Percentiles rank a stretch among this genome's conserved stretches.
phyloP scores from a whole-genome alignment of 192 early-diverging fungal genomes.

The Coemansia sp. region DNA sequence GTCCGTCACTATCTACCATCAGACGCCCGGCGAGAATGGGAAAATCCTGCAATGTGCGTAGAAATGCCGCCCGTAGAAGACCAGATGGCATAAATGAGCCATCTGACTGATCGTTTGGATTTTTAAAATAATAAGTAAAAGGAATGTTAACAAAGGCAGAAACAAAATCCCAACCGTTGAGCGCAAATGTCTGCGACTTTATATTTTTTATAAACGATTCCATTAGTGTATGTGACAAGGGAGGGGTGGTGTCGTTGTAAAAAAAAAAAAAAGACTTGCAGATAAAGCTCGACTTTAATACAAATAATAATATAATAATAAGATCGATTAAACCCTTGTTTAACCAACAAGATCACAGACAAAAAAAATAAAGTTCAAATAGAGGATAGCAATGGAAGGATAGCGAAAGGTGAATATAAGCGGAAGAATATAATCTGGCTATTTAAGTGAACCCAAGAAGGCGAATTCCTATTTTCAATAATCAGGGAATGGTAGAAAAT shows the following conservation, averaged over 20 bases:
- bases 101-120: neutral
- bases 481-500: no score
- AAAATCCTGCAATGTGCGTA: conserved; percentile 33
- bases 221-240: neutral
- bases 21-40: conserved; percentile 35
- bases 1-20: conserved; percentile 6
- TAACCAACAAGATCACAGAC: neutral
- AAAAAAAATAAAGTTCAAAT: neutral
- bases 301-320: neutral
- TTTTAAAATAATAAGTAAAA: conserved; percentile 34
- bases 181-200: conserved; percentile 21
- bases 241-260: neutral
- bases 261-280: neutral
- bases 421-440: no score
- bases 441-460: no score
- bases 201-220: conserved; percentile 14
- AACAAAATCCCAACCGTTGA: conserved; percentile 38
- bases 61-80: conserved; percentile 21
- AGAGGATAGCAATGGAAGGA: no score
- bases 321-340: neutral
- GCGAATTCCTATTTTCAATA: no score
- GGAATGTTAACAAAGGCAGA: conserved; percentile 43
- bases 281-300: neutral
- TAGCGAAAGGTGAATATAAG: no score
- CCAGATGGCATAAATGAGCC: conserved; percentile 34